These are phyloP conservation scores for Stevia rebaudiana DNA, from an alignment of 140 eudicot genomes.

Conservation along the genomic window DNA sequence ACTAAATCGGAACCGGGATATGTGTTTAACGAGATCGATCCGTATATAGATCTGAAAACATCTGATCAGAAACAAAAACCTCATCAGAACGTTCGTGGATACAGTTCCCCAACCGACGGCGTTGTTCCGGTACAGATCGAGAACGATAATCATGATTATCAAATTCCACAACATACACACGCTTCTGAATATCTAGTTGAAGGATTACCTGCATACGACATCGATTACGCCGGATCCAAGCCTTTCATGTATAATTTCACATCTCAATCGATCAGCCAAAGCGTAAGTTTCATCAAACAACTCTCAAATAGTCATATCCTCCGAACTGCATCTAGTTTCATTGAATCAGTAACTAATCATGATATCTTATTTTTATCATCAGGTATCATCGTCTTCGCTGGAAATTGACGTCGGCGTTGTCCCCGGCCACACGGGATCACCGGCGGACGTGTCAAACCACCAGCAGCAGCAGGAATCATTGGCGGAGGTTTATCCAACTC, in stretches of 20 bases:
- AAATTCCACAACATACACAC: slow-evolving; percentile 14
- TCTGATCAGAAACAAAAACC: slow-evolving; percentile 29
- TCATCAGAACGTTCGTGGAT: slow-evolving; percentile 23
- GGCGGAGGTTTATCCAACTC: slow-evolving; percentile 37
- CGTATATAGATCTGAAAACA: slow-evolving; percentile 49
- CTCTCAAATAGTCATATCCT: not conserved
- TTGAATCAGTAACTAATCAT: not conserved
- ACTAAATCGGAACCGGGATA: slow-evolving; percentile 31
- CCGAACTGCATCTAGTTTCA: not conserved
- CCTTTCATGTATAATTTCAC: slow-evolving; percentile 70
- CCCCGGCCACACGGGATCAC: slow-evolving; percentile 53
- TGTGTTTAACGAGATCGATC: slow-evolving; percentile 46
- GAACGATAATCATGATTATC: slow-evolving; percentile 13
- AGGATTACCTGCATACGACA: slow-evolving; percentile 61
- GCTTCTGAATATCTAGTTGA: slow-evolving; percentile 33
- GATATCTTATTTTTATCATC: not conserved
- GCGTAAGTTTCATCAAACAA: slow-evolving; percentile 37
- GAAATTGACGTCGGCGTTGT: slow-evolving; percentile 66
- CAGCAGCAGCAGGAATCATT: slow-evolving; percentile 15
- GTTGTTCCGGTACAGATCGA: slow-evolving; percentile 66
- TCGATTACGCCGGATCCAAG: slow-evolving; percentile 53
- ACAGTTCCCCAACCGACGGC: slow-evolving; percentile 45
- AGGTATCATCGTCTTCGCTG: slow-evolving; percentile 78
- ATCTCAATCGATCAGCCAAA: slow-evolving; percentile 74
- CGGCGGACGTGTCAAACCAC: slow-evolving; percentile 46